Percentiles rank a stretch among this genome's conserved stretches.
These are phyloP conservation scores for Mimosa pudica DNA, from an alignment of 306 rosid genomes.

Conservation along the genomic window DNA sequence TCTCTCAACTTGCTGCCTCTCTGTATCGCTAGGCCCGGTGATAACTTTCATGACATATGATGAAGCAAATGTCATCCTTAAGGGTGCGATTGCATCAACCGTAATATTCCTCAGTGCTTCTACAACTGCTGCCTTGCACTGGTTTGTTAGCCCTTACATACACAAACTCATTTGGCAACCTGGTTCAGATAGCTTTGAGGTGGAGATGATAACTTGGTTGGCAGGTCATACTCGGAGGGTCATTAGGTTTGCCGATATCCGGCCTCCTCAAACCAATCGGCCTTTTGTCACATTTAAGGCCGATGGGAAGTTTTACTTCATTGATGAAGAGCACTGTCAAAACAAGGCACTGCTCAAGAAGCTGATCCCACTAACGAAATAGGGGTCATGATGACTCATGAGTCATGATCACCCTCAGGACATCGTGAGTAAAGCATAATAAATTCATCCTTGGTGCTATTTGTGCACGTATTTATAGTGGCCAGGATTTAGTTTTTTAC, in stretches of 20 bases:
- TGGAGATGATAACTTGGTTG: constrained; percentile 85
- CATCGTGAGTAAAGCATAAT: constrained; percentile 53
- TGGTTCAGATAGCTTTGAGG: constrained; percentile 83
- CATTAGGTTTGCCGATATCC: constrained; percentile 74
- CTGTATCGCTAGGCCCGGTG: constrained; percentile 88
- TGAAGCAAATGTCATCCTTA: constrained; percentile 85
- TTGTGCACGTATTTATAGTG: not conserved
- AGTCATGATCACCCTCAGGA: constrained; percentile 51
- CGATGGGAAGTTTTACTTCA: constrained; percentile 70
- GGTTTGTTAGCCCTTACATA: constrained; percentile 85
- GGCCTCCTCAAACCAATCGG: constrained; percentile 70
- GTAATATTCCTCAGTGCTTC: constrained; percentile 78
- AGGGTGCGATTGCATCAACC: constrained; percentile 85
- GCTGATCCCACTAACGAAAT: constrained; percentile 64
- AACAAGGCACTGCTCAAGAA: constrained; percentile 82
- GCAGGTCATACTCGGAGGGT: constrained; percentile 57
- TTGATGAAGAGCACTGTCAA: constrained; percentile 78
- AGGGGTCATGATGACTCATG: constrained; percentile 56
- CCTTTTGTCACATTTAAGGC: constrained; percentile 90
- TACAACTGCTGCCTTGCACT: constrained; percentile 75
- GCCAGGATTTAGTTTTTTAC: not conserved
- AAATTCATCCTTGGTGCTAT: not conserved
- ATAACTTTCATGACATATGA: constrained; percentile 94
- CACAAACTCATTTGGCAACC: constrained; percentile 90
- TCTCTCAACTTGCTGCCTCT: constrained; percentile 88